Evolutionary conservation across 352 stramenopile genomes (phyloP).

Genomic region (Globisporangium cederbergense): DNA sequence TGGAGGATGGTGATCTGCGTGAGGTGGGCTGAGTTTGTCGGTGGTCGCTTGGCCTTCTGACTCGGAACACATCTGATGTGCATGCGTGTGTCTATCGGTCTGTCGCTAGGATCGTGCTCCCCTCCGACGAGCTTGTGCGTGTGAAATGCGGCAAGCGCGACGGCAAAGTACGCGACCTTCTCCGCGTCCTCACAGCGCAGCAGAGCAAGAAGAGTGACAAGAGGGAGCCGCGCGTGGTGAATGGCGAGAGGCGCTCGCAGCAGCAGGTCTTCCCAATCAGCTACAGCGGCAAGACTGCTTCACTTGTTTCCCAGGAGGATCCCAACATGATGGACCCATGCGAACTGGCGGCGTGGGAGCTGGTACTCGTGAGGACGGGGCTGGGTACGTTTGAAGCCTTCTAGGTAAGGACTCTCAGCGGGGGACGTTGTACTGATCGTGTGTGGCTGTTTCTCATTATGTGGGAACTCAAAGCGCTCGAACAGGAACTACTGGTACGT

Average conservation of each 20-base stretch:
- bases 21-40: not conserved
- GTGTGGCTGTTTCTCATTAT: too few species aligned
- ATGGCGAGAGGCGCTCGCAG: not conserved
- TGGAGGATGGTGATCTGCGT: constrained; percentile 1
- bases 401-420: not conserved
- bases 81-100: too few species aligned
- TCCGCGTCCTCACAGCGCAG: not conserved
- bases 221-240: not conserved
- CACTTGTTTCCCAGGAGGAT: too few species aligned
- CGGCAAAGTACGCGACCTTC: not conserved
- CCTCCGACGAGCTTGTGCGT: constrained; percentile 32
- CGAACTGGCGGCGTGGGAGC: not conserved
- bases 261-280: constrained; percentile 1
- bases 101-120: constrained; percentile 28
- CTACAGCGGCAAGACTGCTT: not conserved
- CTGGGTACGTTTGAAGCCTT: constrained; percentile 9
- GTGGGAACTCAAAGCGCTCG: constrained; percentile 2
- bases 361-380: constrained; percentile 7
- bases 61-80: too few species aligned
- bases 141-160: constrained; percentile 20
- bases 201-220: not conserved
- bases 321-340: not conserved
- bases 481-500: constrained; percentile 17
- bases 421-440: too few species aligned
- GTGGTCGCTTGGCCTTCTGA: not conserved